Evolutionary conservation across 495 filamentous ascomycete genomes (phyloP).

Genomic region (Neurospora sp.): DNA sequence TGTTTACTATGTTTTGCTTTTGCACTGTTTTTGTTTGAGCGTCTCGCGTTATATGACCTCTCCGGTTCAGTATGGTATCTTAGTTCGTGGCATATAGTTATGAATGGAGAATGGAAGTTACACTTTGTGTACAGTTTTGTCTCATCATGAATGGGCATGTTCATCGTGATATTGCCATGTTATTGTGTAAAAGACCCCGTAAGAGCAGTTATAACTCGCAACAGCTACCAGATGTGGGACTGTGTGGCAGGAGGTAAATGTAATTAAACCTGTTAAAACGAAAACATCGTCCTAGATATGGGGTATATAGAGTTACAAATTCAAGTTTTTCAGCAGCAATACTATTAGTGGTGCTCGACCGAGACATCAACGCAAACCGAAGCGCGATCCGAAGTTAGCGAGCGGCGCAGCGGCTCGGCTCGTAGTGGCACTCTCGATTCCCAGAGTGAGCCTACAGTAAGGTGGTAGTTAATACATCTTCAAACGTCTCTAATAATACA

Average conservation of each 20-base stretch:
- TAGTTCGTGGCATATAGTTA: neutral
- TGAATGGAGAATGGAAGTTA: no score
- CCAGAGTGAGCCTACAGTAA: constrained; percentile 47
- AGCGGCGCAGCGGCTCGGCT: constrained; percentile 49
- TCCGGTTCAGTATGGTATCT: neutral
- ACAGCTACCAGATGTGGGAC: neutral
- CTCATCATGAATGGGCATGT: neutral
- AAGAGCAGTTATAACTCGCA: neutral
- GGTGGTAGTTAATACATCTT: neutral
- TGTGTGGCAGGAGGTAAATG: neutral
- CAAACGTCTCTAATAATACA: neutral
- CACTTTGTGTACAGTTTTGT: no score
- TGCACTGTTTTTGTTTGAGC: neutral
- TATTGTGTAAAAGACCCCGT: neutral
- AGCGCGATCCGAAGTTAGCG: constrained; percentile 55
- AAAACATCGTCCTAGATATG: neutral
- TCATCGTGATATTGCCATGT: neutral
- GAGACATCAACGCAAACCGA: constrained; percentile 49
- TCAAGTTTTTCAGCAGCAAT: neutral
- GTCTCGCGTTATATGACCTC: neutral
- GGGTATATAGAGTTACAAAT: neutral
- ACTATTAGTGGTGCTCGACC: neutral
- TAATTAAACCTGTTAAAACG: neutral
- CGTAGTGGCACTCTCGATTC: constrained; percentile 42
- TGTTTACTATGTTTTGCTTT: neutral